Conservation (phyloP, 2,329 filamentous ascomycete genomes). For the Cladosporium sp. region DNA sequence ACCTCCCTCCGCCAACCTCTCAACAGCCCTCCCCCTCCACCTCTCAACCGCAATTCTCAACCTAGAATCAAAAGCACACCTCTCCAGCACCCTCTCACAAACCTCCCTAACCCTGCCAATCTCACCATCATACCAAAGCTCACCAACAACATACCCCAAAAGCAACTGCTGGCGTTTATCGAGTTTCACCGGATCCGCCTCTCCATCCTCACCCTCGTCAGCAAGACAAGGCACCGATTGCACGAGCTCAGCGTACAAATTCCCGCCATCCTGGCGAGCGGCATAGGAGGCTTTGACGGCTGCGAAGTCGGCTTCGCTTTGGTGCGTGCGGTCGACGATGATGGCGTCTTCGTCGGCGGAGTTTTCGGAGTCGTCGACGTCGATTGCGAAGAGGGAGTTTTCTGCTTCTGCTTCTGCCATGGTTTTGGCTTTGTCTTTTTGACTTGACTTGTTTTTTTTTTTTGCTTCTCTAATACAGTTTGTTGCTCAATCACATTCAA, state of each 20-base stretch:
- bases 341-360: conserved; percentile 24
- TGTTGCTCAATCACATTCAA: too few relatives aligned
- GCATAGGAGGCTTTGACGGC: conserved; percentile 27
- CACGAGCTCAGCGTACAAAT: conserved; percentile 21
- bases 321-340: conserved; percentile 27
- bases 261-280: conserved; percentile 29
- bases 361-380: conserved; percentile 31
- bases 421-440: background rate
- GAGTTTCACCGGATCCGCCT: conserved; percentile 18
- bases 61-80: conserved; percentile 24
- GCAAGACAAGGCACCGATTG: conserved; percentile 20
- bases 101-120: background rate
- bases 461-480: too few relatives aligned
- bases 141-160: conserved; percentile 51
- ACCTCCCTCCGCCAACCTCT: conserved; percentile 14
- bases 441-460: too few relatives aligned
- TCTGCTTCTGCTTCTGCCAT: background rate
- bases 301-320: conserved; percentile 30
- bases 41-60: conserved; percentile 19
- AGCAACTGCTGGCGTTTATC: conserved; percentile 28
- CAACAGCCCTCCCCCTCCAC: conserved; percentile 24
- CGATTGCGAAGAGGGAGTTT: conserved; percentile 24
- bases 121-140: conserved; percentile 49
- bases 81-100: conserved; percentile 17
- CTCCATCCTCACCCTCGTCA: background rate